A percentile compares a stretch with the other conserved stretches of the same genome.
These are phyloP conservation scores for Apiotrichum brassicae DNA, from an alignment of 1,284 basidiomycete genomes.

Conservation along the genomic window DNA sequence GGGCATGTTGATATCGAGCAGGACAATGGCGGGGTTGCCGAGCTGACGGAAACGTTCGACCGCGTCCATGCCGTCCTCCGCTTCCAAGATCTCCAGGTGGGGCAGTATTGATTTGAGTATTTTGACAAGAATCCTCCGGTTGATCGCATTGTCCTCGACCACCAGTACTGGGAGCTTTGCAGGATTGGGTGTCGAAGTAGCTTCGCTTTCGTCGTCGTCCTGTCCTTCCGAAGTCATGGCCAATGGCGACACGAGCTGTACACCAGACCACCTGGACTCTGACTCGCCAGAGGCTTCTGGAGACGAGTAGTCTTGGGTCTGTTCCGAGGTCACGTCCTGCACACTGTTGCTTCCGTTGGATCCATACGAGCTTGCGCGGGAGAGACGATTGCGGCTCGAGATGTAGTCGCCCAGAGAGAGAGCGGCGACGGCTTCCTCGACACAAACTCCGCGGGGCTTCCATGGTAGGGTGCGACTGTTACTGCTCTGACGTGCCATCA, in stretches of 20 bases:
- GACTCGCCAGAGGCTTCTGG: not conserved
- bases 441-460: conserved; percentile 30
- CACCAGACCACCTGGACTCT: not conserved
- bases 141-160: conserved; percentile 45
- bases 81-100: conserved; percentile 30
- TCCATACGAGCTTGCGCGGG: not conserved
- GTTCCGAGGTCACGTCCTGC: too few species aligned
- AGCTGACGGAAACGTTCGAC: conserved; percentile 34
- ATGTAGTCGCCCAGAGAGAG: conserved; percentile 39
- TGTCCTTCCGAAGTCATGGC: not conserved
- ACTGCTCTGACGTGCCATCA: not conserved
- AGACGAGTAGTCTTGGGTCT: too few species aligned
- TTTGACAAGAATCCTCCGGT: conserved; percentile 42
- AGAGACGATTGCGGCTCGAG: conserved; percentile 10
- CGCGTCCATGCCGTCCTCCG: conserved; percentile 40
- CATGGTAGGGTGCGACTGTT: conserved; percentile 9
- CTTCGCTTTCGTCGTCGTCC: not conserved
- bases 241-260: not conserved
- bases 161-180: conserved; percentile 32
- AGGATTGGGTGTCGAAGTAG: not conserved
- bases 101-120: conserved; percentile 31
- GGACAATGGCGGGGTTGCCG: conserved; percentile 22
- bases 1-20: conserved; percentile 47
- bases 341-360: not conserved
- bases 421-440: conserved; percentile 36